Base-by-base conservation (phyloP, 805 yeast genomes). In the Kurtzmaniella cleridarum region DNA sequence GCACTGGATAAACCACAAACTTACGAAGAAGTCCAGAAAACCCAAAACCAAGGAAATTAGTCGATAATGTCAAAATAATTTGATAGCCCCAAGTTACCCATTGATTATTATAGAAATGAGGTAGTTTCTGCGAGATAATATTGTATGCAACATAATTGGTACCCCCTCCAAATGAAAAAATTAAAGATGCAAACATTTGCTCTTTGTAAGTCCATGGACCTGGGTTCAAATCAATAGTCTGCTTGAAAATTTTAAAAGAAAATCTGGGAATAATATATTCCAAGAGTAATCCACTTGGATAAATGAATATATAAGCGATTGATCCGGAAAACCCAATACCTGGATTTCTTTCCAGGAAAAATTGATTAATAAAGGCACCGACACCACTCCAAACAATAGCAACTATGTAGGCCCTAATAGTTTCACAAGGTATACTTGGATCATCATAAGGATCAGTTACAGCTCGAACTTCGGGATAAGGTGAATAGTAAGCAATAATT, bases 161-260 rank as follows among this genome's bases (percentile, higher is more conserved):
- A 20, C 59, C 61, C 1, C 60, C 44, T 29, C 60, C 51, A 24
- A 61, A 49, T 3, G 29, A 24, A 26, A 32, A 36, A n/a, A 36
- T 29, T 23, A 69, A 51, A 4, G 87, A 75, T 1, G 81, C 66
- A 41, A 81, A 66, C 79, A 78, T 77, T 54, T 81, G 87, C 49
- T 80, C 86, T 51, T 80, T 80, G 45, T 55, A 64, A 24, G 68
- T 61, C 81, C 84, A 81, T 11, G 83, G 81, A 7, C 86, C 83
- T 2, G 81, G 82, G 53, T 78, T 78, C 34, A 78, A 57, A 28
- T 39, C 42, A 40, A 46, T 61, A 59, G 44, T 53, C 59, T 12
- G 51, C 39, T 39, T 46, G 47, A 41, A 51, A 28, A 45, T 54
- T 58, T 47, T 50, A 45, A 38, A 47, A 26, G 39, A 46, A 50